Evolutionary conservation across 495 filamentous ascomycete genomes (phyloP).

Genomic region (Penicillium manginii): DNA sequence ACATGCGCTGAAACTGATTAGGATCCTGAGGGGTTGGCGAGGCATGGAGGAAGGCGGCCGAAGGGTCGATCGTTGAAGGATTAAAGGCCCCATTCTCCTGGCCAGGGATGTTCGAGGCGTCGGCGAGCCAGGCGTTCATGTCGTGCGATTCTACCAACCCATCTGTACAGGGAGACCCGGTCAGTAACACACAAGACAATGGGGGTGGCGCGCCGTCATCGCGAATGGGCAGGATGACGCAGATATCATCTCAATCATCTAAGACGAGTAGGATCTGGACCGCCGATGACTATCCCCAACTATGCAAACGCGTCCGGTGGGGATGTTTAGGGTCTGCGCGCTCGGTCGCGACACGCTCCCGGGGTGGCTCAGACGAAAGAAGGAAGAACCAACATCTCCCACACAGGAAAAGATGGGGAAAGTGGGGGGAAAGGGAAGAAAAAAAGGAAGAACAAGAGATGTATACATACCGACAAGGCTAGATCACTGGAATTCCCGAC

Average conservation of each 20-base stretch:
- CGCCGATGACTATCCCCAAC: conserved; percentile 6
- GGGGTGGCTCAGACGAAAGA: conserved; percentile 15
- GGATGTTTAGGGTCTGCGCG: conserved; percentile 29
- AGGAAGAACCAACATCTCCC: conserved; percentile 3
- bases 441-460: conserved; percentile 21
- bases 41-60: conserved; percentile 54
- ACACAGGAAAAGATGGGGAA: background rate
- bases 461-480: conserved; percentile 55
- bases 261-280: background rate
- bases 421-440: background rate
- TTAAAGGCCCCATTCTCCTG: conserved; percentile 81
- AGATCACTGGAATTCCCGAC: conserved; percentile 51
- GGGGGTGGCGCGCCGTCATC: conserved; percentile 19
- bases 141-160: conserved; percentile 60
- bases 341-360: conserved; percentile 31
- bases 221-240: background rate
- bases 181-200: conserved; percentile 19
- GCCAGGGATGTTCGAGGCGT: conserved; percentile 69
- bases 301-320: conserved; percentile 41
- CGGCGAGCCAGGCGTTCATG: conserved; percentile 86
- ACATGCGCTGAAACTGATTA: conserved; percentile 68
- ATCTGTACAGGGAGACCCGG: conserved; percentile 47
- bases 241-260: conserved; percentile 15
- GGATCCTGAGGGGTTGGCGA: conserved; percentile 62
- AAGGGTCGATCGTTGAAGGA: conserved; percentile 58